phyloP scores from a whole-genome alignment of 163 green algal genomes.

The Prototheca wickerhamii region DNA sequence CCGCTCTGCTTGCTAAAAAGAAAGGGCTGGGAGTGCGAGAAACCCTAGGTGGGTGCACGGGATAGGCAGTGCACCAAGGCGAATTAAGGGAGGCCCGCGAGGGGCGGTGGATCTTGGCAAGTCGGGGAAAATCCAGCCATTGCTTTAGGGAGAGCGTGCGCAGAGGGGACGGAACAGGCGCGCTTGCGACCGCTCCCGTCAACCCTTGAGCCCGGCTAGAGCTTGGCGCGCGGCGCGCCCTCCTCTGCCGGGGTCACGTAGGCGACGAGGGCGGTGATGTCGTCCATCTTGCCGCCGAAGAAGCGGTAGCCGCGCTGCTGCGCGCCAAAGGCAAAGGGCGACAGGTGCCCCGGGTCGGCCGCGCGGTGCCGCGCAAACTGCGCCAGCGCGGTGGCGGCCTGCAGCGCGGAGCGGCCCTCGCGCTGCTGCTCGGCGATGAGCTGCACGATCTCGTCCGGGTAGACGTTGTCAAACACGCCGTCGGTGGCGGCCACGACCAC shows the following conservation, averaged over 20 bases:
- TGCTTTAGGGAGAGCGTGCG: too few relatives aligned
- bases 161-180: too few relatives aligned
- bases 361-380: conserved; percentile 63
- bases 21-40: too few relatives aligned
- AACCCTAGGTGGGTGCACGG: too few relatives aligned
- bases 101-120: too few relatives aligned
- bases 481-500: conserved; percentile 84
- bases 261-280: conserved; percentile 33
- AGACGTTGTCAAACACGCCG: conserved; percentile 96
- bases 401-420: conserved; percentile 5
- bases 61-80: too few relatives aligned
- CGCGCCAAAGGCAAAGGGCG: conserved; percentile 78
- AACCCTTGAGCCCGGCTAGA: neutral
- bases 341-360: conserved; percentile 63
- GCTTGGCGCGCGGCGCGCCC: neutral
- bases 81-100: too few relatives aligned
- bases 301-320: conserved; percentile 44
- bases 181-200: too few relatives aligned
- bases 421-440: conserved; percentile 22
- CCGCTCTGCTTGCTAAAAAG: too few relatives aligned
- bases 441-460: conserved; percentile 57
- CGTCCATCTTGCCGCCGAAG: conserved; percentile 63
- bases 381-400: conserved; percentile 49
- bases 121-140: too few relatives aligned
- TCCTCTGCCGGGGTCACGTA: conserved; percentile 11